Evolutionary conservation across 495 filamentous ascomycete genomes (phyloP).

Genomic region (Tuber brumale): DNA sequence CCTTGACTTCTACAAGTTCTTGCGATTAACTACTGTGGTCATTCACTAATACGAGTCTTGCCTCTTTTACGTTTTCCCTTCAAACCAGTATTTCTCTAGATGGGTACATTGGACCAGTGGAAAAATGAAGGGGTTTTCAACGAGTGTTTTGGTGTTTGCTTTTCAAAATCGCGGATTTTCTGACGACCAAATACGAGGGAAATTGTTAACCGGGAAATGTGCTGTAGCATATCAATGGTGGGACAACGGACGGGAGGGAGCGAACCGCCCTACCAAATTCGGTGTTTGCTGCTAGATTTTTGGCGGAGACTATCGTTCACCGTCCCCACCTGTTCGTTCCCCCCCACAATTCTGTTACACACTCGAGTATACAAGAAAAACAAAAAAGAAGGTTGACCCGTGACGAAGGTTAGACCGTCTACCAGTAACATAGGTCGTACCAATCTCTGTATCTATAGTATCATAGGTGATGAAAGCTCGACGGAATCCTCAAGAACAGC

Average conservation of each 20-base stretch:
- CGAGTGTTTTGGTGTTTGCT: background rate
- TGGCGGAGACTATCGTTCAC: too few species aligned
- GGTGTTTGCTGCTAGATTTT: too few species aligned
- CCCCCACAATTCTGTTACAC: too few species aligned
- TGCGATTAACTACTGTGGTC: background rate
- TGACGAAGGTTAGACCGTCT: background rate
- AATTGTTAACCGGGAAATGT: background rate
- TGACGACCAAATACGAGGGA: background rate
- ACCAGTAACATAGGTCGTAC: background rate
- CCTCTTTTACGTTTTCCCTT: background rate
- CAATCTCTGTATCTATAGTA: background rate
- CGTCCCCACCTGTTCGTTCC: too few species aligned
- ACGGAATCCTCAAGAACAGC: background rate
- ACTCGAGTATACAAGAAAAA: background rate
- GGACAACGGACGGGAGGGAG: too few species aligned
- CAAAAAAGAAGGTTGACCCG: background rate
- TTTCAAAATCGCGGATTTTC: background rate
- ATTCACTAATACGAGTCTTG: background rate
- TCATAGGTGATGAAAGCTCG: too few species aligned
- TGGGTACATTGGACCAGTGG: background rate
- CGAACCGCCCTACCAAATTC: too few species aligned
- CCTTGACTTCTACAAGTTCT: background rate
- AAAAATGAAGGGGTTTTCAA: background rate
- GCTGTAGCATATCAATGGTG: background rate
- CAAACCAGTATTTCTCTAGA: background rate